Evolutionary conservation across 805 yeast species (phyloP).

Genomic region (Starmerella stellata): DNA sequence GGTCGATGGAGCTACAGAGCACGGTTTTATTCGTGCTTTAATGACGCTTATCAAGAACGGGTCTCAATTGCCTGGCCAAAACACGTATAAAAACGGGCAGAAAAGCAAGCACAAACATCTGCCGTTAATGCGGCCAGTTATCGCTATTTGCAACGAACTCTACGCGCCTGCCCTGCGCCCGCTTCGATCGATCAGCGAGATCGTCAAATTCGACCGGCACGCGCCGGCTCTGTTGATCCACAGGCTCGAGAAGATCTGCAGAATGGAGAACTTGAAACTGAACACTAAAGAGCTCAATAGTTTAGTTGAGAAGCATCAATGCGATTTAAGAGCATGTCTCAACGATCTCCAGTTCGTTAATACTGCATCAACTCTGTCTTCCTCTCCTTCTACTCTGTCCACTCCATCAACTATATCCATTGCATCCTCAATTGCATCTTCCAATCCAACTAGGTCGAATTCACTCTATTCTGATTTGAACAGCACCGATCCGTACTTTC

Average conservation of each 20-base stretch:
- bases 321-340: conserved; percentile 71
- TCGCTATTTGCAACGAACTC: conserved; percentile 79
- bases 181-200: conserved; percentile 55
- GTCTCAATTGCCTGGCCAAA: conserved; percentile 1
- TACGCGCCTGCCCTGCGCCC: conserved; percentile 59
- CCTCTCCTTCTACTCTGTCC: too few relatives aligned
- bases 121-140: conserved; percentile 55
- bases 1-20: conserved; percentile 61
- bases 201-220: conserved; percentile 48
- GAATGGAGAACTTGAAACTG: conserved; percentile 34
- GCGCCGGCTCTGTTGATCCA: conserved; percentile 30
- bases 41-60: conserved; percentile 10
- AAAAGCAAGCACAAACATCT: conserved; percentile 7
- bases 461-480: conserved; percentile 44
- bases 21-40: conserved; percentile 24
- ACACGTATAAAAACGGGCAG: not conserved
- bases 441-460: conserved; percentile 2
- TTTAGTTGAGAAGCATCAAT: conserved; percentile 51
- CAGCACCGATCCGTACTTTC: conserved; percentile 35
- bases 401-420: too few relatives aligned
- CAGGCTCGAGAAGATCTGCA: conserved; percentile 35
- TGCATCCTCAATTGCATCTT: too few relatives aligned
- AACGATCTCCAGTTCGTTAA: conserved; percentile 59
- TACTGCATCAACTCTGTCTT: not conserved
- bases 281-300: conserved; percentile 40